phyloP scores from a whole-genome alignment of 2,329 filamentous ascomycete species.

The Triangularia verruculosa region DNA sequence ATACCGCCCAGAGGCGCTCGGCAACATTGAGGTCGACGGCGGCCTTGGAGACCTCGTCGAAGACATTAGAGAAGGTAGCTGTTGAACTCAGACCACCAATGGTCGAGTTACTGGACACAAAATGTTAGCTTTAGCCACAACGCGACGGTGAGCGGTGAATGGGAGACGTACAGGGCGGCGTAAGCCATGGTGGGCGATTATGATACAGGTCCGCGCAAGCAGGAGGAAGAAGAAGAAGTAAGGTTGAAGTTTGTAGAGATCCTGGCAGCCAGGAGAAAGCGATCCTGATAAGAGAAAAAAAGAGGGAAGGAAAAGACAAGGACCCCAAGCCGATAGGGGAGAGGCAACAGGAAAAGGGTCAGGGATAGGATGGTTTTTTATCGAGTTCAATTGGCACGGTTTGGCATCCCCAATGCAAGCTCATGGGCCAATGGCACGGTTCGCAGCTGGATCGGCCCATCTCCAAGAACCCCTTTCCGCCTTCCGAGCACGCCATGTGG shows the following conservation, averaged over 20 bases:
- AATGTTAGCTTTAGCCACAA: constrained; percentile 14
- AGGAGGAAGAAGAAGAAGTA: constrained; percentile 4
- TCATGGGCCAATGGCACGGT: background rate
- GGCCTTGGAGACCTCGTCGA: constrained; percentile 63
- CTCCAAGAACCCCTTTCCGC: constrained; percentile 22
- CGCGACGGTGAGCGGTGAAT: background rate
- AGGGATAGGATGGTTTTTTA: constrained; percentile 28
- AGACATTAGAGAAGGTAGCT: constrained; percentile 54
- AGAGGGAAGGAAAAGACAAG: constrained; percentile 12
- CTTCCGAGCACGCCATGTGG: constrained; percentile 26
- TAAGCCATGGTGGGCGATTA: constrained; percentile 35
- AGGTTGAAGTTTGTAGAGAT: background rate
- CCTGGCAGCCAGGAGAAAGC: background rate
- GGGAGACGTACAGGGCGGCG: constrained; percentile 23
- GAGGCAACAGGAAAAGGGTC: constrained; percentile 10
- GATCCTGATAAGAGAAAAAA: background rate
- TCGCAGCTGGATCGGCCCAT: constrained; percentile 29
- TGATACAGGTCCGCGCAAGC: background rate
- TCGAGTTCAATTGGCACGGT: constrained; percentile 5
- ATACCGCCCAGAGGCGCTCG: constrained; percentile 84
- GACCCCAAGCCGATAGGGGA: constrained; percentile 18
- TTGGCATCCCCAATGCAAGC: background rate
- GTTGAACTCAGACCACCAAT: constrained; percentile 44
- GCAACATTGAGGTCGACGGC: constrained; percentile 83
- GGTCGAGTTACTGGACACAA: constrained; percentile 44